Evolutionary conservation across 257 asterid genomes (phyloP), one percentile per base, ranked within the genome.

Genomic region (Solanum pinnatisectum): DNA sequence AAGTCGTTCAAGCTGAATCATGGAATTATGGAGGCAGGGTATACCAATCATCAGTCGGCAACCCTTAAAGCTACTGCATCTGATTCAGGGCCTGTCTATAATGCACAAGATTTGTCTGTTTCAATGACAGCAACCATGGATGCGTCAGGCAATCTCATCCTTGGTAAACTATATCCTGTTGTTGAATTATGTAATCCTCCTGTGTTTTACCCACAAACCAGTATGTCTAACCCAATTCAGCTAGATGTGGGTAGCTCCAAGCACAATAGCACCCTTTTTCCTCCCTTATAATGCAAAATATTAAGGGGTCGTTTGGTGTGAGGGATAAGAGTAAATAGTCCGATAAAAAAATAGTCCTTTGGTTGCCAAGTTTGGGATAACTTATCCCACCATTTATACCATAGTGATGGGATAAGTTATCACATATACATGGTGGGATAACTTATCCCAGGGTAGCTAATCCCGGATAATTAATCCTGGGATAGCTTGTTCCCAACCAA

Each of bases 91-190:
- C 33, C 92, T 71, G 90, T 56, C 87, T 87, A 88, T 83, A 88
- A 94, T 91, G 98, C 93, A 56, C 92, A 90, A 86, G 86, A 89
- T 85, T 89, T 98, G 87, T 97, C 97, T 78, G 87, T 97, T 88
- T 96, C 99, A 74, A 96, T 97, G 99, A 93, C 98, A 18, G 98
- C 98, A 88, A 97, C 99, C 86, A 93, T 92, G 93, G 98, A 95
- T 92, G 89, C 90, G 89, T 91, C 96, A 23, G 98, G 98, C 87
- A 94, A 94, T 90, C 96, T 97, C 49, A 90, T 97, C 89, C 97
- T 97, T 65, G 98, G 99, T 96, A 93, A 30, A 81, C 68, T 46
- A 27, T 30, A 27, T 46, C 42, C 85, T 22, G n/a, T 30, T 81
- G 68, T 46, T 46, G 68, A 30, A 46, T 81, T 79, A 30, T 42